Evolutionary conservation across 306 rosid species (phyloP), one percentile per base, ranked within the genome.

Genomic region (Casuarina cunninghamiana): DNA sequence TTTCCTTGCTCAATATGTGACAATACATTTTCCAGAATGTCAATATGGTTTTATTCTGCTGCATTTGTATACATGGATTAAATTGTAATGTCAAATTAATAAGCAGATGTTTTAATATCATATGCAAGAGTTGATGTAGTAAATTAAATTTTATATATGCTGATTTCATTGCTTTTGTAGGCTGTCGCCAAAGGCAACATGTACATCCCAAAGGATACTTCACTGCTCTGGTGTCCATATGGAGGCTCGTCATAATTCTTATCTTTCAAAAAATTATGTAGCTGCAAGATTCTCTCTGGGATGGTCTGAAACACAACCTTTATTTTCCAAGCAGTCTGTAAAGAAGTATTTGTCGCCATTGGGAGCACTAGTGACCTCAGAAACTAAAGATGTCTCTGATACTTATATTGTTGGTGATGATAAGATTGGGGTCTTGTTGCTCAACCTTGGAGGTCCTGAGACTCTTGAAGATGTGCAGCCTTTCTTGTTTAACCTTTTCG

Each of bases 391-490:
- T 72, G 76, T 78, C 66, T 62, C 93, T 6, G 79, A 84, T 77
- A 63, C 84, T 37, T 87, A 90, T 83, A n/a, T 90, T 61, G 48
- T 50, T 49, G 94, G 87, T 3, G 92, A 90, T 42, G 96, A 91
- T 66, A 90, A 88, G 83, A 83, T 91, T 44, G 98, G 96, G 78
- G 97, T 94, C 26, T 79, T 94, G 87, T 80, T 91, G 91, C 93
- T 94, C 62, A 94, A 94, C 86, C 98, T 91, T 68, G 97, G 98
- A 80, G 98, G 98, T 67, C 98, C 98, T 3, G 97, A 94, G 89
- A 91, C 97, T 80, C 93, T 94, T 78, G 97, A 94, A 46, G 98
- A 94, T 70, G 98, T 94, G 89, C 97, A 94, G 72, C 98, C 98
- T 45, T 94, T 94, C 84, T 82, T 94, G 85, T 94, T 94, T 76